Base-by-base conservation (phyloP, 257 asterid genomes). In the Fraxinus excelsior region DNA sequence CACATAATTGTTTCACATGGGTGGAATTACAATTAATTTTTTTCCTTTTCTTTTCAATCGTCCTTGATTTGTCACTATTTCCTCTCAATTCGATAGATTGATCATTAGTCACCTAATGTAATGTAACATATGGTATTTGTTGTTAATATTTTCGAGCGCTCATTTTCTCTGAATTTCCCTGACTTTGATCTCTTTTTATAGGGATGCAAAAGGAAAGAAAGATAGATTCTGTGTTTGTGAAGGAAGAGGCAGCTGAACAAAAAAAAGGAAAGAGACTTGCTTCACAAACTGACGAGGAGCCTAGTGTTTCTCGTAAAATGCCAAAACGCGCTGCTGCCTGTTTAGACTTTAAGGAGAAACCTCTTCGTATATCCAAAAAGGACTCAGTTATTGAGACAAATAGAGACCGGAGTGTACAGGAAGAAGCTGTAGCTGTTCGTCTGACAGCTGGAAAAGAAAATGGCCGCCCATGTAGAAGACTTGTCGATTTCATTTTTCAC, bases 321-420 rank as follows among this genome's bases (percentile, higher is more conserved):
- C 99, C 97, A 44, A 95, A 88, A 83, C 87, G 98, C 44, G 91
- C 89, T 71, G 98, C 97, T 82, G 96, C 99, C 44, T 93, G 98
- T 83, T 73, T 81, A 44, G 81, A 90, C 74, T 91, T 90, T 82
- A 91, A 88, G 87, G 97, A 95, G 86, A 91, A 95, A 81, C 73
- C 86, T 74, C 68, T 84, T 64, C 80, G 70, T 34, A 62, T 82
- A 16, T 85, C 94, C 11, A 42, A 83, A 69, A 86, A 86, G 46
- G 90, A 84, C 77, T 78, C 80, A 16, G 80, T 93, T 14, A 72
- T 93, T 73, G 99, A 95, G 84, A 80, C 72, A 49, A 93, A 91
- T 79, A 82, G 74, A 76, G 88, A 82, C 28, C 86, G 70, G 12
- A 66, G 67, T 58, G 96, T 85, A 9, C 90, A 84, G 80, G 98